Evolutionary conservation across 345 rosid genomes (phyloP).

Genomic region (Linum trigynum): DNA sequence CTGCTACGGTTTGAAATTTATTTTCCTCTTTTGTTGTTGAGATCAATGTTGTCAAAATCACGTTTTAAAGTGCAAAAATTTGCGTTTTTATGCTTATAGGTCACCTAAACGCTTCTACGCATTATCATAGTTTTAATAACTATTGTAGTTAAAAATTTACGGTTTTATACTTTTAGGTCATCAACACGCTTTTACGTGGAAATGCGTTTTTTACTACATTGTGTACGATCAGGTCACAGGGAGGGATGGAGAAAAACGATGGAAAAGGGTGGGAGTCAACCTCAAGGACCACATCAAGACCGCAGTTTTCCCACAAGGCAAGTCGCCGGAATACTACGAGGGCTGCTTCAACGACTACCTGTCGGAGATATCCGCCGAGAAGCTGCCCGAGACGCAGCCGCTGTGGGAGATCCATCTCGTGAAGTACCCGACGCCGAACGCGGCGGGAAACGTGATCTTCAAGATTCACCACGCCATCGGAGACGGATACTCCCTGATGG

Average conservation of each 20-base stretch:
- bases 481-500: neutral
- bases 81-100: too few relatives aligned
- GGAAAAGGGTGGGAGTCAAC: neutral
- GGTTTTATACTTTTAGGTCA: too few relatives aligned
- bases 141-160: too few relatives aligned
- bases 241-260: neutral
- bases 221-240: neutral
- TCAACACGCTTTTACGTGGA: neutral
- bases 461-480: neutral
- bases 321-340: neutral
- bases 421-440: neutral
- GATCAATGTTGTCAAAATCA: too few relatives aligned
- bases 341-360: neutral
- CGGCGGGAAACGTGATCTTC: neutral
- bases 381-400: neutral
- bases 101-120: too few relatives aligned
- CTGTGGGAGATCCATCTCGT: slow-evolving; percentile 1
- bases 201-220: too few relatives aligned
- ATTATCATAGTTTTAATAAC: too few relatives aligned
- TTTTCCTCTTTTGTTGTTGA: too few relatives aligned
- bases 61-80: too few relatives aligned
- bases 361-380: neutral
- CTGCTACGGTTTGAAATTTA: too few relatives aligned
- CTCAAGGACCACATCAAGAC: neutral
- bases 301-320: neutral